These are phyloP conservation scores for Cercospora sp. DNA, from an alignment of 2,329 filamentous ascomycete genomes.

Conservation along the genomic window DNA sequence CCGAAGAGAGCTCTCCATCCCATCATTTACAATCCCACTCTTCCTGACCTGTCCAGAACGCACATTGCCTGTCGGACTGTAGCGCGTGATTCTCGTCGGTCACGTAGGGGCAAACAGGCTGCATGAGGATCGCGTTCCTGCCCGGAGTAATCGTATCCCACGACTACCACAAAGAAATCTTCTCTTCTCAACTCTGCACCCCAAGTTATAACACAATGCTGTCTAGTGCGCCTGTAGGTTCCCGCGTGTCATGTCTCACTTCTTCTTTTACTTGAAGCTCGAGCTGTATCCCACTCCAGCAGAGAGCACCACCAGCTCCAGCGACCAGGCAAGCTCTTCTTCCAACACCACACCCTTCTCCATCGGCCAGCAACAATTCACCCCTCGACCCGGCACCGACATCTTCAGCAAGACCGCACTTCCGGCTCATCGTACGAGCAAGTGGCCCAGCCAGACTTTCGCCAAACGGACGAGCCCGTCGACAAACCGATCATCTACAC, in stretches of 20 bases:
- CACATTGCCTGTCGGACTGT: background rate
- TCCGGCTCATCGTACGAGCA: conserved; percentile 44
- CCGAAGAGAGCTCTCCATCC: background rate
- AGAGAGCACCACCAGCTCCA: conserved; percentile 15
- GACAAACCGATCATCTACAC: conserved; percentile 14
- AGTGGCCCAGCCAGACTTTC: conserved; percentile 37
- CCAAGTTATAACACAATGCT: background rate
- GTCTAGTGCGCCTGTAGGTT: conserved; percentile 19
- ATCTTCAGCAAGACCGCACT: conserved; percentile 47
- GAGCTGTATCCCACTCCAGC: conserved; percentile 53
- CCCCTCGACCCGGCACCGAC: conserved; percentile 45
- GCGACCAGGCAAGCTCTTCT: background rate
- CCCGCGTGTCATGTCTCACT: conserved; percentile 55
- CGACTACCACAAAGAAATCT: background rate
- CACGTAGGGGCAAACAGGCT: background rate
- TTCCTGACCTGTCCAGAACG: background rate
- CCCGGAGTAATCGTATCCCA: background rate
- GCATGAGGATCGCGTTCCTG: background rate
- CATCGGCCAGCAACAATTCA: conserved; percentile 31
- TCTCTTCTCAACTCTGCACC: background rate
- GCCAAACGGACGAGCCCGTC: conserved; percentile 17
- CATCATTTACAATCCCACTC: background rate
- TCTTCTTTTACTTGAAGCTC: conserved; percentile 63
- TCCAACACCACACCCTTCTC: background rate
- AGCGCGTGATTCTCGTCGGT: background rate